Base-by-base conservation (phyloP, 179 eudicot genomes). In the Camellia oleifera region DNA sequence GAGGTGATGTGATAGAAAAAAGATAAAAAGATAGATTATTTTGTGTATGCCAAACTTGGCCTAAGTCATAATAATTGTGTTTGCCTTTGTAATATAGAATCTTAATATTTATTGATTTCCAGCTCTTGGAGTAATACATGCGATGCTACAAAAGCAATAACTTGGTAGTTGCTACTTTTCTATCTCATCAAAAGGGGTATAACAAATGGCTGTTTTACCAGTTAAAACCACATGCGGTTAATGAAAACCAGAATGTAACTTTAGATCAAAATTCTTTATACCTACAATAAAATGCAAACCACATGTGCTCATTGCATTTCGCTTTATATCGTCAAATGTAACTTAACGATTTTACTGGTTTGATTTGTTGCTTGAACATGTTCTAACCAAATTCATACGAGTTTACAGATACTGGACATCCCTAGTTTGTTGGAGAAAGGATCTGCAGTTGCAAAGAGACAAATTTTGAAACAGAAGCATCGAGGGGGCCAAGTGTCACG, bases 381-480 rank as follows among this genome's bases (percentile, higher is more conserved):
- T 23, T 61, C 77, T 52, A 13, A 60, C 23, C 9, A 69, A 13
- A 26, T 17, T 48, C 54, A 44, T n/a, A 3, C 8, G 40, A 5
- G 58, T 79, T 66, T 56, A 73, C 92, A 95, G 97, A 92, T 92
- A 73, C 85, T 95, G 68, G 98, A 94, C 70, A 91, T 83, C 65
- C 99, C 99, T 69, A 90, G 92, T 82, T 84, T 95, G 75, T 67
- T 92, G 84, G 93, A 91, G 42, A 93, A 92, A 82, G 98, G 95
- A 58, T 92, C 97, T 11, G 82, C 85, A 8, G 91, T 87, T 18
- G 92, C 84, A 61, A 95, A 92, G 88, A 91, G 88, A 83, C 92
- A 91, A 81, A 88, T 91, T 74, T 85, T 91, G 81, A 88, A 81
- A 69, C 91, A 94, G 85, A 85, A 86, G 75, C 88, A 79, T 32